Base-by-base conservation (phyloP, 179 eudicot species). In the Spinacia oleracea region DNA sequence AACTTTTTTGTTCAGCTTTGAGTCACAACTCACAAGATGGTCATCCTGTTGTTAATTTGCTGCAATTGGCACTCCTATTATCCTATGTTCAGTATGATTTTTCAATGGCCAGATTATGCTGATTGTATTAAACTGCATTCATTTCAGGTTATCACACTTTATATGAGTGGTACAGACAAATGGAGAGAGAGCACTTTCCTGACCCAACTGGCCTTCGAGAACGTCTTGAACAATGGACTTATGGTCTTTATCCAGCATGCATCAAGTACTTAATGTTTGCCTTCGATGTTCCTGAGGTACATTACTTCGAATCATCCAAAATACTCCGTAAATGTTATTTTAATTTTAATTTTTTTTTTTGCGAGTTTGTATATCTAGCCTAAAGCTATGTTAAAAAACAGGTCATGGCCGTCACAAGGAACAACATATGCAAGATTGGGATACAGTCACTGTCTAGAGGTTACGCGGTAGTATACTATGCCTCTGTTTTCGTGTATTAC, bases 181-280 rank as follows among this genome's bases (percentile, higher is more conserved):
- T 96, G 82, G 99, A 96, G 80, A 89, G 91, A 66, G 97, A 96
- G 82, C 98, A 96, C 84, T 96, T 96, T 82, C 99, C 99, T 16
- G 99, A 96, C 77, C 99, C 98, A 50, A 90, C 98, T 62, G 98
- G 99, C 42, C 98, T 96, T 77, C 90, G 99, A 79, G 86, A 90
- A 66, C 99, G 97, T 85, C 88, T 96, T 58, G 97, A 96, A 73
- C 92, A 96, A 73, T 96, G 98, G 99, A 94, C 97, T 43, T 94
- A 92, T 84, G 98, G 99, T 73, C 91, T 96, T 72, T 96, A 96
- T 84, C 99, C 99, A 74, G 98, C 98, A 23, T 96, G 99, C 87
- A 92, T 96, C 56, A 96, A 96, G 79, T 96, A 96, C 84, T 91
- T 96, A 38, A 96, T 96, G 99, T 94, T 97, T 62, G 97, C 97